Percentiles rank a stretch among this genome's conserved stretches.
Evolutionary conservation across 345 rosid genomes (phyloP).

Genomic region (Raphanus raphanistrum): DNA sequence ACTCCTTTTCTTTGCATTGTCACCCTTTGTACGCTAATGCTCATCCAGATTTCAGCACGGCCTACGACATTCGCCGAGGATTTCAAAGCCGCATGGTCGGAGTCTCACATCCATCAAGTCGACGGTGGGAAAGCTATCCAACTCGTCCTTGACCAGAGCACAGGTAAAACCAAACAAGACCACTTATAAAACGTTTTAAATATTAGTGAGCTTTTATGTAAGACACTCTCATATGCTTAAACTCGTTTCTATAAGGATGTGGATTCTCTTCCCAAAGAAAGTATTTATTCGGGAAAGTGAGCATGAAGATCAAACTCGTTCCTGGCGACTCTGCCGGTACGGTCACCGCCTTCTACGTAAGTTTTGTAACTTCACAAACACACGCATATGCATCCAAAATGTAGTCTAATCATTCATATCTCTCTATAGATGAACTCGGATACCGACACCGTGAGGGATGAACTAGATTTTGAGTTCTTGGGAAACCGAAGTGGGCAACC

Average conservation of each 20-base stretch:
- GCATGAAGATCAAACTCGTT: slow-evolving; percentile 92
- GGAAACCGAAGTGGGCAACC: slow-evolving; percentile 91
- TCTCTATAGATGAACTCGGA: slow-evolving; percentile 73
- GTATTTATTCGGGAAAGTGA: slow-evolving; percentile 78
- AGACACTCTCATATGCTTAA: not conserved
- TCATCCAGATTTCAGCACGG: slow-evolving; percentile 45
- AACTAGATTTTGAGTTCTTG: slow-evolving; percentile 88
- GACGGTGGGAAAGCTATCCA: slow-evolving; percentile 77
- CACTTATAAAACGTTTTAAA: not conserved
- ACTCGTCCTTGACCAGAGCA: slow-evolving; percentile 72
- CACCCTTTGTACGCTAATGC: slow-evolving; percentile 32
- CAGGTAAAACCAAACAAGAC: slow-evolving; percentile 48
- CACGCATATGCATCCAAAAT: not conserved
- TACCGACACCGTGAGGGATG: slow-evolving; percentile 66
- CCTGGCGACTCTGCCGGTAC: slow-evolving; percentile 99
- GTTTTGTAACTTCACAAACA: not conserved
- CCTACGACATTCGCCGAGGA: slow-evolving; percentile 66
- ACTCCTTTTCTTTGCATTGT: slow-evolving; percentile 27
- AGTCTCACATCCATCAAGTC: slow-evolving; percentile 65
- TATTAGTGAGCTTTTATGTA: not conserved
- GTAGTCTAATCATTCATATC: not conserved
- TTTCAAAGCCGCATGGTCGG: slow-evolving; percentile 71
- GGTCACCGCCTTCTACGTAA: slow-evolving; percentile 91
- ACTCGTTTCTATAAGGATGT: slow-evolving; percentile 51
- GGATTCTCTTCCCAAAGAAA: slow-evolving; percentile 83